phyloP scores from a whole-genome alignment of 2,329 filamentous ascomycete species.

The Nannizziopsis barbatae region DNA sequence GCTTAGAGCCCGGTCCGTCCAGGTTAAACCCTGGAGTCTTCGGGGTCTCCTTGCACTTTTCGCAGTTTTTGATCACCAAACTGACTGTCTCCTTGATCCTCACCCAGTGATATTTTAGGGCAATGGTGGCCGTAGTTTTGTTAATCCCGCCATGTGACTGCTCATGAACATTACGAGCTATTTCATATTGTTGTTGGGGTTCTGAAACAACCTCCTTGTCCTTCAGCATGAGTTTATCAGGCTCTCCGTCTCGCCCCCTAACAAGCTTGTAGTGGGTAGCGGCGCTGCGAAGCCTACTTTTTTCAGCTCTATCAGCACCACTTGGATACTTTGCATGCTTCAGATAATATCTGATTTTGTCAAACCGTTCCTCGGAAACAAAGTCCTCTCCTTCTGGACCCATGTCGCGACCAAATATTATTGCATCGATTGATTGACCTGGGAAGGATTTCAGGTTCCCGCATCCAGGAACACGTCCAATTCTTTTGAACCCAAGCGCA shows the following conservation, averaged over 20 bases:
- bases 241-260: slow-evolving; percentile 37
- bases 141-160: slow-evolving; percentile 84
- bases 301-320: slow-evolving; percentile 87
- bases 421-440: slow-evolving; percentile 59
- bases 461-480: slow-evolving; percentile 66
- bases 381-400: slow-evolving; percentile 62
- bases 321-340: slow-evolving; percentile 88
- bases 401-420: slow-evolving; percentile 60
- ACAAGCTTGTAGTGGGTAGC: slow-evolving; percentile 88
- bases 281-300: slow-evolving; percentile 83
- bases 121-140: slow-evolving; percentile 90
- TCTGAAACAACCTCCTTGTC: slow-evolving; percentile 95
- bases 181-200: slow-evolving; percentile 78
- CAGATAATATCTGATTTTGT: slow-evolving; percentile 96
- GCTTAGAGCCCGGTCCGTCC: slow-evolving; percentile 17
- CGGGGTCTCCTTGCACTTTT: slow-evolving; percentile 71
- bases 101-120: slow-evolving; percentile 93
- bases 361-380: slow-evolving; percentile 90
- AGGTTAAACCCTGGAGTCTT: slow-evolving; percentile 39
- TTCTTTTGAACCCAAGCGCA: slow-evolving; percentile 80
- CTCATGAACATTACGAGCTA: slow-evolving; percentile 66
- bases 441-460: slow-evolving; percentile 60
- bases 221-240: slow-evolving; percentile 83
- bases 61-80: slow-evolving; percentile 83
- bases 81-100: slow-evolving; percentile 96